Evolutionary conservation across 371 early-diverging fungal species (phyloP).

Genomic region (Coemansia sp.): DNA sequence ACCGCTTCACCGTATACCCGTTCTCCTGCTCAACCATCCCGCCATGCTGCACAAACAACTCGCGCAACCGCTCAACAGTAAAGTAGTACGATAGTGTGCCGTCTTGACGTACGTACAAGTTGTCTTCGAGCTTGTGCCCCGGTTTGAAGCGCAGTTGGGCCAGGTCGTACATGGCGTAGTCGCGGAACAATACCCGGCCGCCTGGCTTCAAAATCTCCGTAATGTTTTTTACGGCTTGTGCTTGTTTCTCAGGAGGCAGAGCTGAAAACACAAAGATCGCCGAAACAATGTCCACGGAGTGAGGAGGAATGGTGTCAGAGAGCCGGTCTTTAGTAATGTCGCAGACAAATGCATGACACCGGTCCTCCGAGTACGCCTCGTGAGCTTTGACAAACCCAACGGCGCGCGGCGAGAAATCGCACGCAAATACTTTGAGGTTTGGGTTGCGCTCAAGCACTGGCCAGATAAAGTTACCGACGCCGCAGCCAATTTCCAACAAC

Average conservation of each 20-base stretch:
- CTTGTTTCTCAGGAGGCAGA: constrained; percentile 79
- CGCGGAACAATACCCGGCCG: constrained; percentile 79
- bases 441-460: constrained; percentile 80
- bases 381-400: constrained; percentile 74
- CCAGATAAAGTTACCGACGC: constrained; percentile 95
- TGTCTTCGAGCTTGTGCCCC: constrained; percentile 73
- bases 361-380: constrained; percentile 57
- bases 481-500: constrained; percentile 86
- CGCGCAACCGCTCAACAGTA: constrained; percentile 52
- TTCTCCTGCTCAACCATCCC: constrained; percentile 70
- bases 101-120: constrained; percentile 88
- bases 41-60: constrained; percentile 67
- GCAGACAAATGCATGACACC: constrained; percentile 81
- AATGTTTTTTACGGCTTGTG: constrained; percentile 64
- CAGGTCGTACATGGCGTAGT: constrained; percentile 86
- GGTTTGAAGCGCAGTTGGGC: constrained; percentile 86
- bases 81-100: constrained; percentile 60
- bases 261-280: constrained; percentile 83
- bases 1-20: constrained; percentile 75
- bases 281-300: constrained; percentile 73
- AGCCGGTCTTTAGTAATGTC: constrained; percentile 72
- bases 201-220: constrained; percentile 69
- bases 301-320: constrained; percentile 61
- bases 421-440: constrained; percentile 70
- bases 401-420: constrained; percentile 81